Evolutionary conservation across 495 filamentous ascomycete genomes (phyloP), one percentile per base, ranked within the genome.

Genomic region (Aspergillus haitiensis): DNA sequence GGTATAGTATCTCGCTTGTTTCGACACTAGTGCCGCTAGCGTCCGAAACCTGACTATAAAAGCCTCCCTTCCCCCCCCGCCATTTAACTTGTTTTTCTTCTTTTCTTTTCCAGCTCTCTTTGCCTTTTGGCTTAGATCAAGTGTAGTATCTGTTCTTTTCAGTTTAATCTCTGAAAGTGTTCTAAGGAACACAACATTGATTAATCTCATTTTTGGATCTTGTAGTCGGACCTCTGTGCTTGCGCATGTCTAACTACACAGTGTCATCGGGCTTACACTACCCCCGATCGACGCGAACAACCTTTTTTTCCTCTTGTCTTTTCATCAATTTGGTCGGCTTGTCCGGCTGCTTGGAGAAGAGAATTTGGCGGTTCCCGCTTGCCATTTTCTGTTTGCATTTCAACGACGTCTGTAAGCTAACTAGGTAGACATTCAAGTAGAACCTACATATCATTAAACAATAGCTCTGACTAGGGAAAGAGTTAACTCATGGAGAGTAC

Each of bases 61-160:
- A 52, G 27, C 47, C 3, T 13, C 2, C 12, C 16, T 0, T 6
- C n/a, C 18, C 44, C 58, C 60, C 15, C 54, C 48, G 18, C 36
- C 16, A 9, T 21, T 66, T 66, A 56, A 39, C 32, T 48, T 51
- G 40, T 70, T 71, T 74, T 73, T 67, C 70, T 74, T 73, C 72
- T 74, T 78, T 75, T 75, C 70, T 80, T 78, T 66, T 78, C 72
- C 71, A 82, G 77, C 77, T 83, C 78, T 83, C 80, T 78, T 82
- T 82, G 76, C 75, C 79, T 74, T 74, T 78, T 80, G 75, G 79
- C 81, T 80, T 76, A 94, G 90, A 93, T 94, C 91, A 93, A 93
- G 91, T 94, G 90, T 94, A 93, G 90, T 94, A 96, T 94, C 91
- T 95, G 91, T 95, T 95, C 91, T 95, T 93, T 92, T 92, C 88